Conservation (phyloP, 2,329 filamentous ascomycete species). For the Penicillium sp. region DNA sequence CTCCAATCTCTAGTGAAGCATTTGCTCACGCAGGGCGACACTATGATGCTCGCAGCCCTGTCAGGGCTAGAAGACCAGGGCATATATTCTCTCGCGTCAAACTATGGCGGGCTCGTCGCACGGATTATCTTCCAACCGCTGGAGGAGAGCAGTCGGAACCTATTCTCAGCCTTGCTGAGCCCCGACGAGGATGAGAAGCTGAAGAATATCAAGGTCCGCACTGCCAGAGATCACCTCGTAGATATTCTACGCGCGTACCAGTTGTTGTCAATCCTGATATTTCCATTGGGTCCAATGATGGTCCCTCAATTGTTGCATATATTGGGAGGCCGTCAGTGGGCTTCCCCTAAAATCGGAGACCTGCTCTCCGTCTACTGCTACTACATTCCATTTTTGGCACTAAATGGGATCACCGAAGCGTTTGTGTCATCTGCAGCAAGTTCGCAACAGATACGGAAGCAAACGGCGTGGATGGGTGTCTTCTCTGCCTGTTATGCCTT, state of each 20-base stretch:
- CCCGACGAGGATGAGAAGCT: slow-evolving; percentile 22
- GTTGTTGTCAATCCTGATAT: slow-evolving; percentile 60
- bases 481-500: slow-evolving; percentile 70
- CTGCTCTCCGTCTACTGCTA: slow-evolving; percentile 77
- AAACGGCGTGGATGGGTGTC: slow-evolving; percentile 73
- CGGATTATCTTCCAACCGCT: slow-evolving; percentile 87
- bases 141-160: slow-evolving; percentile 82
- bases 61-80: slow-evolving; percentile 74
- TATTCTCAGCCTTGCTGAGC: slow-evolving; percentile 73
- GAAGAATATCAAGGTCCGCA: slow-evolving; percentile 15
- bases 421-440: slow-evolving; percentile 84
- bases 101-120: slow-evolving; percentile 83
- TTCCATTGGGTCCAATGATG: slow-evolving; percentile 64
- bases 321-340: slow-evolving; percentile 70
- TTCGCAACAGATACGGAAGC: slow-evolving; percentile 61
- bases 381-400: slow-evolving; percentile 82
- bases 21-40: slow-evolving; percentile 86
- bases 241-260: slow-evolving; percentile 62
- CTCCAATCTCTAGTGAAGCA: slow-evolving; percentile 86
- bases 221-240: slow-evolving; percentile 27
- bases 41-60: slow-evolving; percentile 71
- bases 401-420: slow-evolving; percentile 85
- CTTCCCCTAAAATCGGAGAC: slow-evolving; percentile 59
- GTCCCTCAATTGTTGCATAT: slow-evolving; percentile 65
- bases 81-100: slow-evolving; percentile 83